Conservation (phyloP, 192 early-diverging fungal species). For the Glomus cerebriforme region DNA sequence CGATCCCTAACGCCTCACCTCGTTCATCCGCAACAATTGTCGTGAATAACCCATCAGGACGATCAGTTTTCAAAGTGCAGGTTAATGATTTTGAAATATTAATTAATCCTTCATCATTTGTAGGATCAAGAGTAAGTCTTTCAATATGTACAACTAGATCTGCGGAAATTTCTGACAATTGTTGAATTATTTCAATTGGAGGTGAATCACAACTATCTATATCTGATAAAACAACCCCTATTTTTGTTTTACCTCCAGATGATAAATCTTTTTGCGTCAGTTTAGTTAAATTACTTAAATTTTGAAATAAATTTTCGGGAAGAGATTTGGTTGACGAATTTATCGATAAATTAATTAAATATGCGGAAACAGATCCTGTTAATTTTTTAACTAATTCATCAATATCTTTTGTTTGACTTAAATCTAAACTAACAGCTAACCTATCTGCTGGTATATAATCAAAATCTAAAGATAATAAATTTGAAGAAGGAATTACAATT, state of each 20-base stretch:
- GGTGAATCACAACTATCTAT: not conserved
- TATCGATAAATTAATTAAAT: constrained; percentile 3
- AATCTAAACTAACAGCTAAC: constrained; percentile 12
- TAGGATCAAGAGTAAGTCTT: constrained; percentile 15
- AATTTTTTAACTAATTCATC: not conserved
- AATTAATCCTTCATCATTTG: constrained; percentile 30
- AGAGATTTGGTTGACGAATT: not conserved
- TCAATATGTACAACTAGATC: constrained; percentile 14
- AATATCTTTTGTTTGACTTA: not conserved
- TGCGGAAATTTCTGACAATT: constrained; percentile 1
- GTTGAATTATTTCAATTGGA: constrained; percentile 9
- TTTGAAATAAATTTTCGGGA: not conserved
- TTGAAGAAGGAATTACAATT: constrained; percentile 15
- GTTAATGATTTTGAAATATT: constrained; percentile 63
- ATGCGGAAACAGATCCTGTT: constrained; percentile 17
- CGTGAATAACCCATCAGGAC: constrained; percentile 87
- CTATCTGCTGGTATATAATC: constrained; percentile 24
- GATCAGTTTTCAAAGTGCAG: constrained; percentile 69
- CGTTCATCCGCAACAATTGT: constrained; percentile 94
- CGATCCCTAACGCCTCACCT: constrained; percentile 85
- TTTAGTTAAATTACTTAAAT: constrained; percentile 18
- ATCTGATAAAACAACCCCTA: constrained; percentile 2
- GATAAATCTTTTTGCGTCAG: not conserved
- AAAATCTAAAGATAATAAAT: not conserved
- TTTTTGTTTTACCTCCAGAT: not conserved